Conservation (phyloP, 495 filamentous ascomycete genomes). For the Penicillium argentinense region DNA sequence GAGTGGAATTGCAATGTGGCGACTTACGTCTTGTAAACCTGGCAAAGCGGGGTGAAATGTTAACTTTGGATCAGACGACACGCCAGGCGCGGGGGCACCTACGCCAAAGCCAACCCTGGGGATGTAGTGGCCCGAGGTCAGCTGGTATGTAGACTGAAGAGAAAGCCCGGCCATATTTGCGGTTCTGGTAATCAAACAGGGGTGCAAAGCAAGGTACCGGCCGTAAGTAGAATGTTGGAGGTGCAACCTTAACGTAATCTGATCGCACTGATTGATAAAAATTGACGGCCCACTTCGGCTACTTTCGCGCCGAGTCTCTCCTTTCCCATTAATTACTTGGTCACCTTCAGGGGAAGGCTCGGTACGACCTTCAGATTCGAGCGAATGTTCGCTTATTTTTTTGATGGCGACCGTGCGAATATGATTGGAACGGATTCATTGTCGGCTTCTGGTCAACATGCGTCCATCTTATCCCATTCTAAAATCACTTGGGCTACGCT, state of each 20-base stretch:
- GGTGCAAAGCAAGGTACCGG: background rate
- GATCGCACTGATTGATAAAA: slow-evolving; percentile 10
- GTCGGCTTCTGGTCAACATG: too few species aligned
- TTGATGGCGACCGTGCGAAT: too few species aligned
- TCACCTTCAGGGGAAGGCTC: too few species aligned
- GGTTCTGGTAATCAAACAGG: background rate
- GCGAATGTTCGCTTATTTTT: too few species aligned
- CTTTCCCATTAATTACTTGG: too few species aligned
- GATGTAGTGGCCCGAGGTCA: slow-evolving; percentile 78
- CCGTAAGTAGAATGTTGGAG: too few species aligned
- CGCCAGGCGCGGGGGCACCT: slow-evolving; percentile 22
- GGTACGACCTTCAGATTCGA: too few species aligned
- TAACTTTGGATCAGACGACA: background rate
- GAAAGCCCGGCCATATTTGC: slow-evolving; percentile 55
- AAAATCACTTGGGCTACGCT: too few species aligned
- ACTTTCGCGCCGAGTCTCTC: slow-evolving; percentile 9
- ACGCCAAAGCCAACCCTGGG: slow-evolving; percentile 73
- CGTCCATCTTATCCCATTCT: too few species aligned
- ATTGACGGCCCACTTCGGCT: slow-evolving; percentile 16
- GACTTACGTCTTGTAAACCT: slow-evolving; percentile 74
- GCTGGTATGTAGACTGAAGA: slow-evolving; percentile 63
- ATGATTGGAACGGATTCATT: too few species aligned
- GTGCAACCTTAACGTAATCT: background rate
- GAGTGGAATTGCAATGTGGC: background rate
- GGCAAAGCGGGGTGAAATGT: slow-evolving; percentile 1